A percentile compares a stretch with the other conserved stretches of the same genome.
These are phyloP conservation scores for Leccinum subtestaceum DNA, from an alignment of 768 basidiomycete species.

Conservation along the genomic window DNA sequence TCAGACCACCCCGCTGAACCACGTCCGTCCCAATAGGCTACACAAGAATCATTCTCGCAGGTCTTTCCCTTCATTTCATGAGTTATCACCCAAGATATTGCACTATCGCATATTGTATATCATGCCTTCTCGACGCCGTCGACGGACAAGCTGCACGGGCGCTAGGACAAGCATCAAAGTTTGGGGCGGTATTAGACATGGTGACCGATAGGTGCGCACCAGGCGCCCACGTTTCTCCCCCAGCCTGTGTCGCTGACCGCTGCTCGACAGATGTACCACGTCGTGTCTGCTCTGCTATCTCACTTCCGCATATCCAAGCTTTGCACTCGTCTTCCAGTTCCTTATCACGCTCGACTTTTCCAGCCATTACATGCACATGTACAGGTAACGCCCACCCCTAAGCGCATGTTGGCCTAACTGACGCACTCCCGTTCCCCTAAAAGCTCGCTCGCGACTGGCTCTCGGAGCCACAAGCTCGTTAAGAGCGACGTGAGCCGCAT, in stretches of 20 bases:
- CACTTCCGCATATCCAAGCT: conserved; percentile 83
- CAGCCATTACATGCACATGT: conserved; percentile 99
- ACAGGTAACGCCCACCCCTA: conserved; percentile 57
- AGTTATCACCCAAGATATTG: conserved; percentile 91
- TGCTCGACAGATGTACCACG: conserved; percentile 82
- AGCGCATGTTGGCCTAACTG: background rate
- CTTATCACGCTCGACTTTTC: conserved; percentile 96
- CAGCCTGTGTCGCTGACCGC: background rate
- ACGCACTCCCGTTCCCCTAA: background rate
- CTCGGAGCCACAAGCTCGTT: conserved; percentile 89
- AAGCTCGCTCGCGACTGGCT: conserved; percentile 94
- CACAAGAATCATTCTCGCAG: conserved; percentile 86
- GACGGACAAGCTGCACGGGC: conserved; percentile 91
- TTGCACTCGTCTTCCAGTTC: conserved; percentile 85
- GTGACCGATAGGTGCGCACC: conserved; percentile 87
- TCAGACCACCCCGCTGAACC: conserved; percentile 1
- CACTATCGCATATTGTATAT: conserved; percentile 84
- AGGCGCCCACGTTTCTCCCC: background rate
- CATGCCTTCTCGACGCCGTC: conserved; percentile 91
- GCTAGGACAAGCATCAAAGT: conserved; percentile 89
- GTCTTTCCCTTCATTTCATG: conserved; percentile 87
- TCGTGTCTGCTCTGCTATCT: conserved; percentile 93
- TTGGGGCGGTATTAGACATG: conserved; percentile 98
- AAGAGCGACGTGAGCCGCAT: conserved; percentile 91
- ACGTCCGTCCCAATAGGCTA: conserved; percentile 57